Conservation (phyloP, 805 yeast species). For the Barnettozyma populi region DNA sequence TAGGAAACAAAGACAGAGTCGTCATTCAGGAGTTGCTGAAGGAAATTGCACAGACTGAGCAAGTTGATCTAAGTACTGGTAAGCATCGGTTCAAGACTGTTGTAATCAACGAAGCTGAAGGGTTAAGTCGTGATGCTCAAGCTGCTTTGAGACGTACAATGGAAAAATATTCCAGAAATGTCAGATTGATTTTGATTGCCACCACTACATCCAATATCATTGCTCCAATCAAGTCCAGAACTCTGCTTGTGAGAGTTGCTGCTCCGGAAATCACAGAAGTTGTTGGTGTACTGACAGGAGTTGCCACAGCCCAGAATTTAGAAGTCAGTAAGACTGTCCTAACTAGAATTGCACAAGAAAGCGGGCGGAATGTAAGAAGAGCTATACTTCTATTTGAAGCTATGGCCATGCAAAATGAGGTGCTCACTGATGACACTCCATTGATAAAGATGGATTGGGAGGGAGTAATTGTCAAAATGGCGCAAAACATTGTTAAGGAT, state of each 20-base stretch:
- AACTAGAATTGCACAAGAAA: slow-evolving; percentile 44
- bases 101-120: slow-evolving; percentile 87
- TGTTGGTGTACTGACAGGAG: slow-evolving; percentile 43
- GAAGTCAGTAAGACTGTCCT: slow-evolving; percentile 38
- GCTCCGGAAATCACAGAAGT: slow-evolving; percentile 68
- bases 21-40: slow-evolving; percentile 92
- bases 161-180: slow-evolving; percentile 89
- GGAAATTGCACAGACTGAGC: slow-evolving; percentile 93
- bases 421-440: slow-evolving; percentile 40
- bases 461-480: slow-evolving; percentile 62
- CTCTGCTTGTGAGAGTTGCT: slow-evolving; percentile 79
- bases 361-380: slow-evolving; percentile 71
- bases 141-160: slow-evolving; percentile 93
- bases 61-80: slow-evolving; percentile 66
- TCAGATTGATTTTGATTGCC: slow-evolving; percentile 78
- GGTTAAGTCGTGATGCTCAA: slow-evolving; percentile 87
- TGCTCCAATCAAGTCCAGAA: slow-evolving; percentile 91
- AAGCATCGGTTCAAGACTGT: slow-evolving; percentile 68
- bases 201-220: slow-evolving; percentile 89
- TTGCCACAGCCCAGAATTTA: slow-evolving; percentile 53
- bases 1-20: slow-evolving; percentile 92
- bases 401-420: slow-evolving; percentile 62
- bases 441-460: slow-evolving; percentile 86
- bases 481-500: slow-evolving; percentile 51
- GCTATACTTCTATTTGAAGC: slow-evolving; percentile 81